A percentile compares a stretch with the other conserved stretches of the same genome.
Evolutionary conservation across 75 land plant genomes (phyloP).

Genomic region (Adiantum capillusveneris): DNA sequence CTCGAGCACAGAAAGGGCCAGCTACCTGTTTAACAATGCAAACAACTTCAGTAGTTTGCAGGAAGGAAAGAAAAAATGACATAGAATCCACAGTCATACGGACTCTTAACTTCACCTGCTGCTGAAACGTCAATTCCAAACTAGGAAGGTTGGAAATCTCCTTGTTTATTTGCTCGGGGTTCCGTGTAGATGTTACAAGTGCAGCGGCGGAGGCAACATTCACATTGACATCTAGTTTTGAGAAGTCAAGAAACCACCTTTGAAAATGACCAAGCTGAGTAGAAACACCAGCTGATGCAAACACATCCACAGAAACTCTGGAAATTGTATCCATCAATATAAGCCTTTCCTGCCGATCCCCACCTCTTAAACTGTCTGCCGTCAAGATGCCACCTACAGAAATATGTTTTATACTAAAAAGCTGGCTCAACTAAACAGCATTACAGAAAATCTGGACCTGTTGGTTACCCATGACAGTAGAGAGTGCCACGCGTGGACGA

Average conservation of each 20-base stretch:
- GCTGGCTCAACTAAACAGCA: not conserved
- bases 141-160: conserved; percentile 2
- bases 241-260: conserved; percentile 55
- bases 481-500: conserved; percentile 52
- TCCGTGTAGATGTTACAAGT: conserved; percentile 30
- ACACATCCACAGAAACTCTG: conserved; percentile 38
- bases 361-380: conserved; percentile 2
- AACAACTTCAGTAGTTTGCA: not conserved
- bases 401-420: too few species aligned
- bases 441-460: not conserved
- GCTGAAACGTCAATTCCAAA: conserved; percentile 22
- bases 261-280: conserved; percentile 81
- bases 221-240: conserved; percentile 44
- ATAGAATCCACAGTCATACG: too few species aligned
- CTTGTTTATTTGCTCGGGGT: conserved; percentile 19
- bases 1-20: conserved; percentile 62
- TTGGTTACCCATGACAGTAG: conserved; percentile 57
- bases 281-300: conserved; percentile 45
- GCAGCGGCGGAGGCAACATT: conserved; percentile 57
- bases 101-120: conserved; percentile 33
- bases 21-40: conserved; percentile 35
- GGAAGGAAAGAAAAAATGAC: not conserved
- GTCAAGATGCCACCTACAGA: conserved; percentile 49
- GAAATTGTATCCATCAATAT: conserved; percentile 8
- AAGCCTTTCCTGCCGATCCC: not conserved